A percentile compares a stretch with the other conserved stretches of the same genome.
phyloP scores from a whole-genome alignment of 768 basidiomycete species.

The Tricholomella constricta region DNA sequence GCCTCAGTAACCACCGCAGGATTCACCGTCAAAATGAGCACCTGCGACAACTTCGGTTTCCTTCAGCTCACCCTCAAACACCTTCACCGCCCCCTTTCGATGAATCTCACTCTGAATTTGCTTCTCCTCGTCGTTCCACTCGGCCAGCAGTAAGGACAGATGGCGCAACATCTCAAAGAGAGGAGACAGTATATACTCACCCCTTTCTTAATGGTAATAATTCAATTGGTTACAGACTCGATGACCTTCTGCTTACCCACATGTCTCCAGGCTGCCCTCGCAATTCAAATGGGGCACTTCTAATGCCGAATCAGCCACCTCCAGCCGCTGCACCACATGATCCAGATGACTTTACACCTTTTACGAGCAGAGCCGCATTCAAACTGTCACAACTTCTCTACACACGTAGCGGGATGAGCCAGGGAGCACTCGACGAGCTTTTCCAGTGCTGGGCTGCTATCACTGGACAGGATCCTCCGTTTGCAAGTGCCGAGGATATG shows the following conservation, averaged over 20 bases:
- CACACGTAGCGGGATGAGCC: neutral
- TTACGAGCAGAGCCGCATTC: neutral
- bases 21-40: neutral
- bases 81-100: neutral
- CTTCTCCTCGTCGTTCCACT: neutral
- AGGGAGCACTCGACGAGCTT: conserved; percentile 1
- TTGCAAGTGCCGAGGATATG: conserved; percentile 30
- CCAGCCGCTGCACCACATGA: neutral
- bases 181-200: neutral
- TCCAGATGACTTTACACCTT: conserved; percentile 1
- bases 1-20: neutral
- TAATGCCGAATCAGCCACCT: neutral
- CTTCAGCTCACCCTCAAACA: neutral
- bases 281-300: conserved; percentile 1
- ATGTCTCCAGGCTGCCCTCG: neutral
- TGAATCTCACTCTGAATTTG: neutral
- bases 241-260: neutral
- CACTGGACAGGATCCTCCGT: conserved; percentile 31
- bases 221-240: neutral
- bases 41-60: neutral
- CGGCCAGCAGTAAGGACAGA: neutral
- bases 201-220: conserved; percentile 1
- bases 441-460: conserved; percentile 9
- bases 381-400: conserved; percentile 6
- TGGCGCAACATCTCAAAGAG: neutral